phyloP scores from a whole-genome alignment of 2,329 filamentous ascomycete species.

The Fusarium graminum region DNA sequence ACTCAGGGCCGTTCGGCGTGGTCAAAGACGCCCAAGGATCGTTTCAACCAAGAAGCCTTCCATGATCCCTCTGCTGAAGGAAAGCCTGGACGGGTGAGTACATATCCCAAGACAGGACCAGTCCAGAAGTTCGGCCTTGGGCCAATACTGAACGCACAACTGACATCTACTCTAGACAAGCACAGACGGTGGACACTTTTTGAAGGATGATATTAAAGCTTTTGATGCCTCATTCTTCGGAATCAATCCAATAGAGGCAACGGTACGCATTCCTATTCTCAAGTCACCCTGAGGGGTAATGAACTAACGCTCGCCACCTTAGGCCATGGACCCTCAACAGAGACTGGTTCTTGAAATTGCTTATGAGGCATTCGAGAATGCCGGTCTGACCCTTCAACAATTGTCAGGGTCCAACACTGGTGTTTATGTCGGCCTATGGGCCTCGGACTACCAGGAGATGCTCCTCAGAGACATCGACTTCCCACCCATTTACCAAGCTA shows the following conservation, averaged over 20 bases:
- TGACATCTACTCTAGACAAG: not conserved
- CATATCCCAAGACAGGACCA: not conserved
- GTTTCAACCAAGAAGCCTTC: conserved; percentile 10
- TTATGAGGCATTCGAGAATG: conserved; percentile 50
- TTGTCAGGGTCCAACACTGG: conserved; percentile 47
- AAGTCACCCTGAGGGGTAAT: not conserved
- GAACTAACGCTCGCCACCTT: not conserved
- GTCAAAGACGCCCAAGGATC: conserved; percentile 4
- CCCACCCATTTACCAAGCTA: conserved; percentile 62
- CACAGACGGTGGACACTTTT: conserved; percentile 10
- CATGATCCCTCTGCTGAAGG: conserved; percentile 6
- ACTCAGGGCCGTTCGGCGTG: conserved; percentile 3
- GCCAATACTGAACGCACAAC: not conserved
- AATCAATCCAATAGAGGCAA: conserved; percentile 10
- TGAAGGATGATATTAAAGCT: conserved; percentile 4
- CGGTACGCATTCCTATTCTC: not conserved
- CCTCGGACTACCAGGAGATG: conserved; percentile 44
- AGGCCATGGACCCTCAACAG: conserved; percentile 50
- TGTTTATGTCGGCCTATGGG: conserved; percentile 50
- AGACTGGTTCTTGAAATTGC: conserved; percentile 46
- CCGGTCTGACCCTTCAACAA: conserved; percentile 51
- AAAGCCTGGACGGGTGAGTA: not conserved
- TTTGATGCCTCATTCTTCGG: conserved; percentile 12
- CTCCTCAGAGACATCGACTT: conserved; percentile 53
- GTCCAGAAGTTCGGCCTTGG: not conserved